phyloP scores from a whole-genome alignment of 2,329 filamentous ascomycete genomes.

The Aspergillus awamori region DNA sequence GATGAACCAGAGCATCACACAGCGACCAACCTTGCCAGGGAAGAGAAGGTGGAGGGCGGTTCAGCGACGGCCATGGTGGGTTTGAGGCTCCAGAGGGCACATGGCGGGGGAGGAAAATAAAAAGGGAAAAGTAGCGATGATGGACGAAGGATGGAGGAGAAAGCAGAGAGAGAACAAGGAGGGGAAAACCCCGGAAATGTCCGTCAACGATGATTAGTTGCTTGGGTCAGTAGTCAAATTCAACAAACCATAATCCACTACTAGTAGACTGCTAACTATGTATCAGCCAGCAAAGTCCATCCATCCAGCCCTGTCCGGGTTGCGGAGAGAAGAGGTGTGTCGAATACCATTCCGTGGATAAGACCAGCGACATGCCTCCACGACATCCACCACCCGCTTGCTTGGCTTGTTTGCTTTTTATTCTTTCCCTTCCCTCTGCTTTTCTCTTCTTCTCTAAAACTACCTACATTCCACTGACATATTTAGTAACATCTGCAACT shows the following conservation, averaged over 20 bases:
- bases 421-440: not conserved
- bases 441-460: not conserved
- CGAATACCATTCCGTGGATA: not conserved
- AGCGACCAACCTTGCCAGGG: not conserved
- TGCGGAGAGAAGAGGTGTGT: not conserved
- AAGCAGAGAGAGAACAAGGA: not conserved
- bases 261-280: too few relatives aligned
- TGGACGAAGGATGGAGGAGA: slow-evolving; percentile 1
- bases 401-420: slow-evolving; percentile 2
- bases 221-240: not conserved
- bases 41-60: slow-evolving; percentile 6
- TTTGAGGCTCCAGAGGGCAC: slow-evolving; percentile 8
- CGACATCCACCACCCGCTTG: not conserved
- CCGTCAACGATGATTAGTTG: not conserved
- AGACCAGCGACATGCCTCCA: not conserved
- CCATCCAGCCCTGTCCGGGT: not conserved
- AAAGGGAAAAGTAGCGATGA: not conserved
- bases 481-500: too few relatives aligned
- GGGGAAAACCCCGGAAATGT: not conserved
- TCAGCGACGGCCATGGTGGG: slow-evolving; percentile 17
- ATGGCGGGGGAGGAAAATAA: slow-evolving; percentile 4
- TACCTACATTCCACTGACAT: not conserved
- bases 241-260: not conserved
- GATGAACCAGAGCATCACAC: not conserved
- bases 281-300: not conserved